Evolutionary conservation across 192 early-diverging fungal species (phyloP), one percentile per base, ranked within the genome.

Genomic region (Coemansia umbellata): DNA sequence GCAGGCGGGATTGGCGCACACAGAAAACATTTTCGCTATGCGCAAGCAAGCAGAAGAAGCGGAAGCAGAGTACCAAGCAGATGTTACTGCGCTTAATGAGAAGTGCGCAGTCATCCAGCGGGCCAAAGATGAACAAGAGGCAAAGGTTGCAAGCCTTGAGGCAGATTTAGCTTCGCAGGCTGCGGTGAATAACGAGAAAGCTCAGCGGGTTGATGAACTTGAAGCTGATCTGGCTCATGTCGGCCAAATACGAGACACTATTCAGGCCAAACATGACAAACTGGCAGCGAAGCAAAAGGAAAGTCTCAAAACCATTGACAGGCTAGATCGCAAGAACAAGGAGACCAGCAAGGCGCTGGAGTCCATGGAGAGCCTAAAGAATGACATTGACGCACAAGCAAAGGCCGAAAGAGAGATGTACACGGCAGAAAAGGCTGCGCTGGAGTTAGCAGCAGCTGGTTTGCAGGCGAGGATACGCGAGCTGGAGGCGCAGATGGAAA

Each of bases 181-280:
- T 0, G 40, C 27, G 0, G 51, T 23, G 17, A 31, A 18, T n/a
- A 48, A 17, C 5, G 37, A 33, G 15, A 41, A 50, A 41, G 33
- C 50, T 32, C 55, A 58, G 52, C 59, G 55, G 30, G 54, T 58
- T 17, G 55, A 42, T 24, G 60, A 39, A 23, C 55, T 66, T 22
- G 63, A 66, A 50, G 41, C 69, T 18, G 59, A 61, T 30, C 27
- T 66, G 27, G 63, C 41, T n/a, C 63, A 66, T 39, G 58, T 53
- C 6, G n/a, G 22, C 11, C 53, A 66, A 33, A 39, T 62, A 37
- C 69, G 69, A 43, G 52, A 55, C 44, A 61, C 43, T n/a, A 66
- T 73, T 21, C 69, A 73, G 50, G 30, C 43, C 13, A 73, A 66
- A 44, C 54, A 66, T 49, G 63, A 73, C 50, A 26, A 11, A 21